Base-by-base conservation (phyloP, 768 basidiomycete species). In the Tylopilus intermedius region DNA sequence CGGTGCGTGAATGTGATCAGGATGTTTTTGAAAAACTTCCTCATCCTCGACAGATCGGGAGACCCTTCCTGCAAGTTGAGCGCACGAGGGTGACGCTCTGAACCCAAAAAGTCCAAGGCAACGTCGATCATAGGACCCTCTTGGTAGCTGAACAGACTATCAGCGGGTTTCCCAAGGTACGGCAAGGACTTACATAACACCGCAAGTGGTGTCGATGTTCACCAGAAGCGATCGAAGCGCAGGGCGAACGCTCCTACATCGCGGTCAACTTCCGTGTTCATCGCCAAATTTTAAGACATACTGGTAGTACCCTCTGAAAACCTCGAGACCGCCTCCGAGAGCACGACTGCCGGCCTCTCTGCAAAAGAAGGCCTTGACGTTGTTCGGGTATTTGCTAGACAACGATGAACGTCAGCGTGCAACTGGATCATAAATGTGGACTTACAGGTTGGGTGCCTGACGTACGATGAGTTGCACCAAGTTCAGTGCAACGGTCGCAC, bases 301-400 rank as follows among this genome's bases (percentile, higher is more conserved):
- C 80, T 80, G 79, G 50, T 74, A 80, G 40, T 71, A 79, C 0
- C 80, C 80, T 8, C 73, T 66, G 66, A 77, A 74, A 0, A 81
- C 52, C 37, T 78, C 75, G 0, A 82, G 58, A 3, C 67, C 67
- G 2, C 67, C 66, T 14, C 65, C 69, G 1, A 71, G 58, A 7
- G 2, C 0, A 40, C 44, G 57, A 14, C 52, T 62, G 9, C 72
- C 65, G 18, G 69, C 67, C 18, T 66, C 64, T 21, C 56, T 56
- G 45, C 67, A 70, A 44, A 80, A 81, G 53, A 75, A 80, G 0
- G 79, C 74, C 2, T 66, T 68, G 0, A 72, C 72, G 26, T 79
- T 80, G 55, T 78, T 76, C 0, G 74, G 70, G 45, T 77, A 67
- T 44, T 70, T 65, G 7, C 79, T 79, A 39, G 40, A 22, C 8